A percentile compares a stretch with the other conserved stretches of the same genome.
Conservation (phyloP, 140 eudicot species). For the Erigeron philadelphicus region DNA sequence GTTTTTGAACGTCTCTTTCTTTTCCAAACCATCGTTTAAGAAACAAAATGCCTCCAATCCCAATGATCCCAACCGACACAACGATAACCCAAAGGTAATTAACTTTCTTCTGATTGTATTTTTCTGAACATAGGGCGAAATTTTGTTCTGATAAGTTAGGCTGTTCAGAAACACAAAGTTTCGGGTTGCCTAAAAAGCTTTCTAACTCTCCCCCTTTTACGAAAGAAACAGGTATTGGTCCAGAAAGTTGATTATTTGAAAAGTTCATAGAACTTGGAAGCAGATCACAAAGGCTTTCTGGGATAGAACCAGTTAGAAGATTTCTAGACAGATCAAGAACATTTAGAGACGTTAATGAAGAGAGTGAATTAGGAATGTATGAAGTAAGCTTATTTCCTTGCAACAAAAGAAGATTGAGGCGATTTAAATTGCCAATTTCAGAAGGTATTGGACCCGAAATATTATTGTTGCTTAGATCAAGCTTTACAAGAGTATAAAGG, state of each 20-base stretch:
- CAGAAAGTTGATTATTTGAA: constrained; percentile 68
- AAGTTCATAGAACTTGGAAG: constrained; percentile 83
- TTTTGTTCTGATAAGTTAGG: constrained; percentile 33
- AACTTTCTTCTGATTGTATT: constrained; percentile 41
- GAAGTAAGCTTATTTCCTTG: constrained; percentile 61
- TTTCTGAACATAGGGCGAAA: constrained; percentile 43
- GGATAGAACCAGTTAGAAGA: constrained; percentile 54
- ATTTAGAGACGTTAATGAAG: constrained; percentile 54
- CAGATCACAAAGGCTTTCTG: constrained; percentile 61
- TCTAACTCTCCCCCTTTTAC: constrained; percentile 57
- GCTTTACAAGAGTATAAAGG: constrained; percentile 55
- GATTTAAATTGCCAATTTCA: constrained; percentile 52
- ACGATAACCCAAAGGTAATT: constrained; percentile 61
- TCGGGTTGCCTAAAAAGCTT: constrained; percentile 64
- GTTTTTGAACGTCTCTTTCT: constrained; percentile 36
- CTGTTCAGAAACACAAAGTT: constrained; percentile 54
- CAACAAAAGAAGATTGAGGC: constrained; percentile 52
- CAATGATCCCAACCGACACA: constrained; percentile 48
- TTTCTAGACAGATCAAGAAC: constrained; percentile 78
- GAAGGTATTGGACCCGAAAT: constrained; percentile 74
- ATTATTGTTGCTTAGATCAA: constrained; percentile 74
- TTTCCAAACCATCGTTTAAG: constrained; percentile 51
- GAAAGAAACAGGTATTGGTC: constrained; percentile 69
- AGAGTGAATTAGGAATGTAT: constrained; percentile 62
- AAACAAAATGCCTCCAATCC: constrained; percentile 48